These are phyloP conservation scores for Pseudogymnoascus sp. DNA, from an alignment of 2,329 filamentous ascomycete genomes.

Conservation along the genomic window DNA sequence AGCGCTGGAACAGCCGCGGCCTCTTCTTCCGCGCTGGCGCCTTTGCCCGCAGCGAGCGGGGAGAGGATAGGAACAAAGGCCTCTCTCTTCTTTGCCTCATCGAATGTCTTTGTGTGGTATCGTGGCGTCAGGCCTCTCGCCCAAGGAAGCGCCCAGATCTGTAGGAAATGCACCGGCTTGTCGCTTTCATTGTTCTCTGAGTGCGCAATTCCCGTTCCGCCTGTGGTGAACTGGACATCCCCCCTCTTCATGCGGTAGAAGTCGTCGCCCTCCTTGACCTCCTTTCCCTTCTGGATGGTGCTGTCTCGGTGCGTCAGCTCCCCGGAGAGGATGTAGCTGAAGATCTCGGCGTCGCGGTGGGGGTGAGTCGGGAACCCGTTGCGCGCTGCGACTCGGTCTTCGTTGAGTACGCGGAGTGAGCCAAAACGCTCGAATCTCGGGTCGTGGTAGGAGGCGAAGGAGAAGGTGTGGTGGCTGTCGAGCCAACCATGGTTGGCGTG, in stretches of 20 bases:
- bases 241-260: slow-evolving; percentile 67
- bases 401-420: slow-evolving; percentile 75
- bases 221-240: slow-evolving; percentile 84
- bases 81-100: slow-evolving; percentile 63
- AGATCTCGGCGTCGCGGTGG: slow-evolving; percentile 84
- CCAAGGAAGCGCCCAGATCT: slow-evolving; percentile 83
- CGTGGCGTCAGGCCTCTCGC: slow-evolving; percentile 61
- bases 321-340: slow-evolving; percentile 76
- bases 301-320: slow-evolving; percentile 83
- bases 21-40: slow-evolving; percentile 55
- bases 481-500: slow-evolving; percentile 82
- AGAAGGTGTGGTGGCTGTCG: slow-evolving; percentile 80
- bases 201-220: slow-evolving; percentile 73
- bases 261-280: slow-evolving; percentile 49
- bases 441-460: slow-evolving; percentile 58
- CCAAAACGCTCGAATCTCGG: slow-evolving; percentile 63
- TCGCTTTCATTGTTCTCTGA: slow-evolving; percentile 73
- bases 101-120: slow-evolving; percentile 69
- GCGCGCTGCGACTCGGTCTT: slow-evolving; percentile 69
- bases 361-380: slow-evolving; percentile 78
- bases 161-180: slow-evolving; percentile 70
- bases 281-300: slow-evolving; percentile 64
- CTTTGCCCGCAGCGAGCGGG: slow-evolving; percentile 57
- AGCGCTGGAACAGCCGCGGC: slow-evolving; percentile 53
- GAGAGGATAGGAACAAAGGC: slow-evolving; percentile 69